Percentiles rank a stretch among this genome's conserved stretches.
Evolutionary conservation across 352 stramenopile genomes (phyloP).

Genomic region (Globisporangium cylindrosporum): DNA sequence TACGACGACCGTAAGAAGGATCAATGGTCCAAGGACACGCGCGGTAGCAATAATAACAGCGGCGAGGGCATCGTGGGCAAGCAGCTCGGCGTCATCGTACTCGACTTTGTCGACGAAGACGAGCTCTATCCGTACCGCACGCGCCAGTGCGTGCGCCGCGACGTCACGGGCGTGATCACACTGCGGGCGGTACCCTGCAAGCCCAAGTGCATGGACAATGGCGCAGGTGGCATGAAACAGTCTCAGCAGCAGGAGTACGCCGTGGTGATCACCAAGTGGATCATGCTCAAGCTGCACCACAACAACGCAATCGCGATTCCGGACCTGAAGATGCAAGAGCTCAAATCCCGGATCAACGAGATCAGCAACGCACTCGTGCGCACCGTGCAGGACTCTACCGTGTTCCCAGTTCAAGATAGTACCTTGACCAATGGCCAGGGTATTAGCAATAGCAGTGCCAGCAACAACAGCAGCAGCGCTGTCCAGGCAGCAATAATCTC

Average conservation of each 20-base stretch:
- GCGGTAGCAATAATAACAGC: no score
- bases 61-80: slow-evolving; percentile 3
- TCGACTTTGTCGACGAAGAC: slow-evolving; percentile 34
- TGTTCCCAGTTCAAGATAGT: background rate
- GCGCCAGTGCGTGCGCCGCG: slow-evolving; percentile 26
- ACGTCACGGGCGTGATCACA: slow-evolving; percentile 23
- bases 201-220: background rate
- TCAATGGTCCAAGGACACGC: slow-evolving; percentile 7
- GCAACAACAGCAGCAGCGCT: background rate
- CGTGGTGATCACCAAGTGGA: slow-evolving; percentile 21
- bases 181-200: slow-evolving; percentile 15
- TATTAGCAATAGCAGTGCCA: background rate
- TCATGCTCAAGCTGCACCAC: slow-evolving; percentile 19
- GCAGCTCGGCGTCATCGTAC: slow-evolving; percentile 23
- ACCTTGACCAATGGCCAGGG: background rate
- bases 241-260: slow-evolving; percentile 7
- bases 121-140: slow-evolving; percentile 36
- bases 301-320: slow-evolving; percentile 15
- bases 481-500: slow-evolving; percentile 2
- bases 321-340: slow-evolving; percentile 13
- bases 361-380: slow-evolving; percentile 15
- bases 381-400: slow-evolving; percentile 4
- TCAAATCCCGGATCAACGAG: slow-evolving; percentile 11
- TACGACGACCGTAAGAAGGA: slow-evolving; percentile 7
- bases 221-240: background rate